Percentiles rank a stretch among this genome's conserved stretches.
These are phyloP conservation scores for Nicotiana attenuata DNA, from an alignment of 257 asterid genomes.

Conservation along the genomic window DNA sequence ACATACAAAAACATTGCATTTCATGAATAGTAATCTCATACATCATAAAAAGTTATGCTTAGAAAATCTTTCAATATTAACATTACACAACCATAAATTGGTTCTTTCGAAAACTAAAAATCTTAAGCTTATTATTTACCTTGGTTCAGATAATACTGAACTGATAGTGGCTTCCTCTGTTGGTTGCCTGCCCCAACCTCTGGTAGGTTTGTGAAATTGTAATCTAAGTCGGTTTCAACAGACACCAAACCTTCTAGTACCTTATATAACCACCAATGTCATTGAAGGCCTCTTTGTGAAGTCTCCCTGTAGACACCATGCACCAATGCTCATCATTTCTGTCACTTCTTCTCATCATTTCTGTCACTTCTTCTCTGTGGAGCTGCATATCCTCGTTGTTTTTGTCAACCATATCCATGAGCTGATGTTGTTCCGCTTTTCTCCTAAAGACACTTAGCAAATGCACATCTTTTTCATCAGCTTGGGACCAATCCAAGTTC, in stretches of 20 bases:
- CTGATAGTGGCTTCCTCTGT: not conserved
- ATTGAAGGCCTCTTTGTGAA: constrained; percentile 25
- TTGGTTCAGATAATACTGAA: constrained; percentile 13
- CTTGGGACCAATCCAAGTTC: constrained; percentile 16
- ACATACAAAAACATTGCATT: not conserved
- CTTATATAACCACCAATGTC: constrained; percentile 15
- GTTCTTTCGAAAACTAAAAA: not conserved
- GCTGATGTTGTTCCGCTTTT: constrained; percentile 8
- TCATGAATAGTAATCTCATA: not conserved
- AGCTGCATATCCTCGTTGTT: too few relatives aligned
- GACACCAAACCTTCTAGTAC: constrained; percentile 18
- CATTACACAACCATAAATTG: too few relatives aligned
- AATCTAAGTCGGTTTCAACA: constrained; percentile 9
- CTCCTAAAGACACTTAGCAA: constrained; percentile 11
- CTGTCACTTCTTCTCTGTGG: too few relatives aligned
- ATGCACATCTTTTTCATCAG: constrained; percentile 12
- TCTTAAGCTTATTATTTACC: not conserved
- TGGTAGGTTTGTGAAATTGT: not conserved
- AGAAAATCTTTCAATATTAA: too few relatives aligned
- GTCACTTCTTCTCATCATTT: too few relatives aligned
- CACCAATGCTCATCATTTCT: too few relatives aligned
- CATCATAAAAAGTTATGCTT: not conserved
- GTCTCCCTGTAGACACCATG: constrained; percentile 6
- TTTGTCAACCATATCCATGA: constrained; percentile 15
- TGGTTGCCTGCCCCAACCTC: not conserved